Evolutionary conservation across 2,329 filamentous ascomycete genomes (phyloP), one percentile per base, ranked within the genome.

Genomic region (Calycina herbarum): DNA sequence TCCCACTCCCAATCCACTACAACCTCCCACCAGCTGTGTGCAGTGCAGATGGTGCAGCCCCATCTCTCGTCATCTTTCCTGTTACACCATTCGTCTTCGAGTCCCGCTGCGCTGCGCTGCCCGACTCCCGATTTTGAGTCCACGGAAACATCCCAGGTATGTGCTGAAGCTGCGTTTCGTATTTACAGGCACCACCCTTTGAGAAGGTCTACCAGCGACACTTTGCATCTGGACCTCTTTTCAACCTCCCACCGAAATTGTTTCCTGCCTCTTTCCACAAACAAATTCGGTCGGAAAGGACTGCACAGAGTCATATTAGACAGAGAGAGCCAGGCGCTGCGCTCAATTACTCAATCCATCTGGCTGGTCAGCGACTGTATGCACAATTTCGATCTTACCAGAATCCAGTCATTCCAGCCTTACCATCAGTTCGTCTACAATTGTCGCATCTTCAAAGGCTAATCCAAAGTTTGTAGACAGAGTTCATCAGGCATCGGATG

Each of bases 301-400:
- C 45, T 20, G 45, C 20, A 20, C 17, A 48, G 45, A 48, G 45
- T 48, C 45, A 20, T 24, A 8, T 51, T 7, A 11, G n/a, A 24
- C 7, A 24, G n/a, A 27, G 45, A 51, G 20, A 51, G 45, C 45
- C 45, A 51, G 45, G 45, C 45, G 20, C 45, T 51, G 20, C 45
- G 17, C 20, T 24, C n/a, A 51, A 24, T 24, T 27, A 38, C 35
- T 24, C 45, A 27, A 51, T 57, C 38, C 10, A 20, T 54, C 45
- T 62, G 17, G 29, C 38, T 17, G 20, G 45, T 64, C 62, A 51
- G 56, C 62, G 38, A 60, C 33, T 31, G 62, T 40, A 33, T 35
- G 45, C 38, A 38, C 56, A 3, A 17, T 24, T 51, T 24, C 45
- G 20, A 51, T 27, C 45, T 51, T 24, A 20, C 45, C 7, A 51